Evolutionary conservation across 108 stramenopile genomes (phyloP), one percentile per base, ranked within the genome.

Genomic region (Cyclotella choctawhatcheeana): DNA sequence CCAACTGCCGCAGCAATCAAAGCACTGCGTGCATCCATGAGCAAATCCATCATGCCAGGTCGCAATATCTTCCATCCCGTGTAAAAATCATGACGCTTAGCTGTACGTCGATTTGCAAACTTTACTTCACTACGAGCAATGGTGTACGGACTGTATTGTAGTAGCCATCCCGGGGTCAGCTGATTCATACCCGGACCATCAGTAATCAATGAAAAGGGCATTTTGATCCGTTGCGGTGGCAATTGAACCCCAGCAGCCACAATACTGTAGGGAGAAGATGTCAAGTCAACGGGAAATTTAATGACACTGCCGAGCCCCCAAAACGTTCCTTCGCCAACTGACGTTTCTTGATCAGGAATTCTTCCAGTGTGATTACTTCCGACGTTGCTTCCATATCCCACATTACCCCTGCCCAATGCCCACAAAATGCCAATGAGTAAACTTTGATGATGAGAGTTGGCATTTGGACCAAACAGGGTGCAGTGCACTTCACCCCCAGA

Each of bases 301-400:
- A 97, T 83, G 67, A 85, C 82, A 35, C 73, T 69, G 21, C 83
- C 79, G 67, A 99, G 79, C 5, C 98, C 98, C 90, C 87, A 97
- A 81, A 92, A 99, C 25, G 91, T 81, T 4, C 98, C 98, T 71
- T 99, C 98, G 0, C 97, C 98, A 1, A 86, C 77, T 66, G 85
- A 66, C 18, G 81, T 73, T 82, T 98, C 97, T 71, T 97, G 97
- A 82, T 99, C 98, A 2, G 97, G 93, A 13, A 94, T 68, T 5
- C 97, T 79, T 7, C 95, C 96, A 1, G 98, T 99, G 74, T 99
- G 98, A 76, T 99, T 99, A 24, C 88, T 88, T 10, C 98, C 98
- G 13, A 97, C 92, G 67, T 97, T 97, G 51, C 86, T 85, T 10
- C 98, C 98, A 67, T 98, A 99, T 5, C 91, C 97, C 2, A 99